Evolutionary conservation across 208 protist genomes (phyloP).

Genomic region (Herpetomonas muscarum): DNA sequence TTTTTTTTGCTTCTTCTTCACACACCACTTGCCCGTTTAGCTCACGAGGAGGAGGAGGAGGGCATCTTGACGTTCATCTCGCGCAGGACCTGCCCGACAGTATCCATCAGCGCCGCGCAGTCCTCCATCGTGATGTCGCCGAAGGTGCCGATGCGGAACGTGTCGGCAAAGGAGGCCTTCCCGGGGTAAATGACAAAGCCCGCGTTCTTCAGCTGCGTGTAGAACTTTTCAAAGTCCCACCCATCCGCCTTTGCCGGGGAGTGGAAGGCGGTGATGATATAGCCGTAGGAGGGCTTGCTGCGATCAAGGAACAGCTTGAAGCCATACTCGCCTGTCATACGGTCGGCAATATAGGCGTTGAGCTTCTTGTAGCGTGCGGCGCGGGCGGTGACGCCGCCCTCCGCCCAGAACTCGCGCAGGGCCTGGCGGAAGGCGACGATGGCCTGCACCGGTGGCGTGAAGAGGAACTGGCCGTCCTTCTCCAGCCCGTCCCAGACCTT

Average conservation of each 20-base stretch:
- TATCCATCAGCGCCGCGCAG: slow-evolving; percentile 36
- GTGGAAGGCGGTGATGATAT: slow-evolving; percentile 56
- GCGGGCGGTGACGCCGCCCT: slow-evolving; percentile 42
- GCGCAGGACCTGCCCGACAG: slow-evolving; percentile 23
- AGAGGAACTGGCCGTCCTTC: slow-evolving; percentile 36
- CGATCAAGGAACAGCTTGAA: slow-evolving; percentile 43
- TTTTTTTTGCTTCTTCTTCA: too few species aligned
- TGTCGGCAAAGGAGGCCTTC: slow-evolving; percentile 50
- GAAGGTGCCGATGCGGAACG: slow-evolving; percentile 67
- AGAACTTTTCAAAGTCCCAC: slow-evolving; percentile 58
- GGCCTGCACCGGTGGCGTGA: slow-evolving; percentile 57
- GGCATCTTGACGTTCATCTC: slow-evolving; percentile 28
- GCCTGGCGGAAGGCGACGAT: slow-evolving; percentile 55
- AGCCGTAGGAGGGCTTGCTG: slow-evolving; percentile 35
- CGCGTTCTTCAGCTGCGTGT: slow-evolving; percentile 33
- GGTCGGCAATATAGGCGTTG: slow-evolving; percentile 31
- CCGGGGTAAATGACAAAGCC: slow-evolving; percentile 62
- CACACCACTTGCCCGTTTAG: too few species aligned
- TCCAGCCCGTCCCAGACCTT: slow-evolving; percentile 40
- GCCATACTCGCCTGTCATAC: slow-evolving; percentile 33
- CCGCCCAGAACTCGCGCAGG: slow-evolving; percentile 34
- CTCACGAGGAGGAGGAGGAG: not conserved
- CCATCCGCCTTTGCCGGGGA: slow-evolving; percentile 23
- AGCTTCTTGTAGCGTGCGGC: slow-evolving; percentile 33
- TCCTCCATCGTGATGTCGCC: slow-evolving; percentile 52